These are phyloP conservation scores for Petunia secreta DNA, from an alignment of 257 asterid genomes.

Conservation along the genomic window DNA sequence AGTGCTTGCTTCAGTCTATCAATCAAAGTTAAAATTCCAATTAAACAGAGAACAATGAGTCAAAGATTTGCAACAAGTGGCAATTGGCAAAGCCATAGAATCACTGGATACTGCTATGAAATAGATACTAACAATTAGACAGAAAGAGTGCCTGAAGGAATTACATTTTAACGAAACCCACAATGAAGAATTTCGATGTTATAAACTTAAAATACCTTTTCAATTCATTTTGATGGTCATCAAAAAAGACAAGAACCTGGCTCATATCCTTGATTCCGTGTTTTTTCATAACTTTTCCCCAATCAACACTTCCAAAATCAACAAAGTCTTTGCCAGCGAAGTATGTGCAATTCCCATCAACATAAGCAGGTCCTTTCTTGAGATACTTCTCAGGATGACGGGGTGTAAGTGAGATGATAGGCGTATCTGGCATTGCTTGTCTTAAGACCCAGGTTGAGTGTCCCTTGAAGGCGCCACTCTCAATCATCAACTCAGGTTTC, in stretches of 20 bases:
- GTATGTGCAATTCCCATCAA: slow-evolving; percentile 94
- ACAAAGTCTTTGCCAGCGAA: slow-evolving; percentile 92
- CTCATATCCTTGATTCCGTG: slow-evolving; percentile 71
- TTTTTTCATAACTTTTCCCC: slow-evolving; percentile 75
- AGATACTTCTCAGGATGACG: slow-evolving; percentile 98
- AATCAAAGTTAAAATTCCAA: slow-evolving; percentile 26
- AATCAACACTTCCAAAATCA: slow-evolving; percentile 95
- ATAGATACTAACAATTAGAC: background rate
- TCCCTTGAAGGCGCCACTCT: slow-evolving; percentile 98
- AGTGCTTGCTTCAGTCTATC: slow-evolving; percentile 92
- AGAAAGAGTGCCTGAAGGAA: background rate
- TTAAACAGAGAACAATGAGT: background rate
- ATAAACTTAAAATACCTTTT: slow-evolving; percentile 60
- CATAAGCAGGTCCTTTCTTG: slow-evolving; percentile 97
- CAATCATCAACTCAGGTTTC: slow-evolving; percentile 89
- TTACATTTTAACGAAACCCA: background rate
- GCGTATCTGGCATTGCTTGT: slow-evolving; percentile 91
- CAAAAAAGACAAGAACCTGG: slow-evolving; percentile 87
- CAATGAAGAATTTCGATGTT: background rate
- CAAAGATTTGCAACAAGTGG: background rate
- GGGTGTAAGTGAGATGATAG: slow-evolving; percentile 82
- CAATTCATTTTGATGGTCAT: slow-evolving; percentile 96
- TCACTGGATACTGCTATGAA: background rate
- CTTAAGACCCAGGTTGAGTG: slow-evolving; percentile 98
- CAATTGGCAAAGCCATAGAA: background rate